phyloP scores from a whole-genome alignment of 345 rosid species.

The Noccaea bulbosa region DNA sequence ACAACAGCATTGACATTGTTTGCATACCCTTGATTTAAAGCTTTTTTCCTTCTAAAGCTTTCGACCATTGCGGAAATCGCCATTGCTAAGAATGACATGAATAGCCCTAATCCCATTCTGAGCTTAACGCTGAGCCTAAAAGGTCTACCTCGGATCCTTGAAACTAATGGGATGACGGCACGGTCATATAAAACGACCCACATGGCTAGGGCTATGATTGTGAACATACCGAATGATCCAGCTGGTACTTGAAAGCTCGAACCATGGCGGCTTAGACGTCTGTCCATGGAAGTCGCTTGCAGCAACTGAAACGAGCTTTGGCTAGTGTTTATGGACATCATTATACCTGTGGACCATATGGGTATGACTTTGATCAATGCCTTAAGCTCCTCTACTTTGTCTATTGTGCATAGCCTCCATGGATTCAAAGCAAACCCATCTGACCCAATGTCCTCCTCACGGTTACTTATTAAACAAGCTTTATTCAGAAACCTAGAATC shows the following conservation, averaged over 20 bases:
- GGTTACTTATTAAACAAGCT: slow-evolving; percentile 63
- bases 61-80: slow-evolving; percentile 65
- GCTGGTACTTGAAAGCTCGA: slow-evolving; percentile 74
- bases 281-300: slow-evolving; percentile 75
- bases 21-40: slow-evolving; percentile 56
- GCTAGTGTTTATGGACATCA: slow-evolving; percentile 63
- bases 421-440: slow-evolving; percentile 71
- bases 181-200: slow-evolving; percentile 80
- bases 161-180: slow-evolving; percentile 63
- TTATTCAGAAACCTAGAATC: slow-evolving; percentile 66
- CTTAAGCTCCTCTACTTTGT: slow-evolving; percentile 84
- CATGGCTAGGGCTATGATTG: slow-evolving; percentile 48
- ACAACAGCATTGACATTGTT: slow-evolving; percentile 49
- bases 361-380: slow-evolving; percentile 69
- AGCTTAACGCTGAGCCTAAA: slow-evolving; percentile 55
- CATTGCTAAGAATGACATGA: slow-evolving; percentile 62
- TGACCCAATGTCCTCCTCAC: slow-evolving; percentile 50
- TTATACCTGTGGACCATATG: slow-evolving; percentile 75
- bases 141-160: slow-evolving; percentile 64
- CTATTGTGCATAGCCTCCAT: slow-evolving; percentile 76
- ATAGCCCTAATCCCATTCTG: slow-evolving; percentile 77
- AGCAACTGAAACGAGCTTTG: slow-evolving; percentile 66
- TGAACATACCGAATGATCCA: slow-evolving; percentile 65
- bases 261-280: slow-evolving; percentile 50
- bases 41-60: slow-evolving; percentile 59